Evolutionary conservation across 2,329 filamentous ascomycete genomes (phyloP).

Genomic region (Arthrobotrys entomopaga): DNA sequence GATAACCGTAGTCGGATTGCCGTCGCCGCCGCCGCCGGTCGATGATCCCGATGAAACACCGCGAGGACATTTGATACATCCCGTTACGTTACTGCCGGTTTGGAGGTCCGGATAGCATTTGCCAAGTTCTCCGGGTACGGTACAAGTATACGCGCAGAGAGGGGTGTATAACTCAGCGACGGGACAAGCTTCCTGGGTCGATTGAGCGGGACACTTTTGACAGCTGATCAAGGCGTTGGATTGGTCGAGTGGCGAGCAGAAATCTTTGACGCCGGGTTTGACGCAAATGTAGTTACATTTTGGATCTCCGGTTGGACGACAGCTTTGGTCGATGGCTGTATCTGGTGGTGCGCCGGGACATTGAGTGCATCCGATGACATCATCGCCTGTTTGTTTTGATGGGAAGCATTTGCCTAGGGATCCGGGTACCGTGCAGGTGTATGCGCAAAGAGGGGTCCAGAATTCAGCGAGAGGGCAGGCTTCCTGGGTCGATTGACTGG

Average conservation of each 20-base stretch:
- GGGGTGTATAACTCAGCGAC: conserved; percentile 2
- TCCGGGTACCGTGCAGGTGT: conserved; percentile 6
- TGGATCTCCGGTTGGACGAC: conserved; percentile 8
- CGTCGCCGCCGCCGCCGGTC: too few species aligned
- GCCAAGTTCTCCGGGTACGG: too few species aligned
- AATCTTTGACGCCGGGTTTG: conserved; percentile 4
- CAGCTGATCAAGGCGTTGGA: conserved; percentile 1
- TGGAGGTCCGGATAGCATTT: too few species aligned
- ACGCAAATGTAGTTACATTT: conserved; percentile 8
- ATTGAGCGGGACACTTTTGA: background rate
- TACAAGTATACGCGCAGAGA: background rate
- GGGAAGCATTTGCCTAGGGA: background rate
- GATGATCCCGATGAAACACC: too few species aligned
- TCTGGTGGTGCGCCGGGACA: too few species aligned
- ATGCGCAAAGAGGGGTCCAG: conserved; percentile 6
- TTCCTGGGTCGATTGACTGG: conserved; percentile 4
- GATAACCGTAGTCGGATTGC: too few species aligned
- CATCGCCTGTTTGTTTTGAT: too few species aligned
- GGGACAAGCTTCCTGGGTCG: conserved; percentile 9
- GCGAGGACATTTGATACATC: too few species aligned
- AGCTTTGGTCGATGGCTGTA: background rate
- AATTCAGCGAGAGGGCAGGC: conserved; percentile 8
- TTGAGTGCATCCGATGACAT: too few species aligned
- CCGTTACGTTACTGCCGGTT: too few species aligned
- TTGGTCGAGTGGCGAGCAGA: conserved; percentile 13